Percentiles rank a stretch among this genome's conserved stretches.
phyloP scores from a whole-genome alignment of 192 early-diverging fungal genomes.

The Coemansia sp. region DNA sequence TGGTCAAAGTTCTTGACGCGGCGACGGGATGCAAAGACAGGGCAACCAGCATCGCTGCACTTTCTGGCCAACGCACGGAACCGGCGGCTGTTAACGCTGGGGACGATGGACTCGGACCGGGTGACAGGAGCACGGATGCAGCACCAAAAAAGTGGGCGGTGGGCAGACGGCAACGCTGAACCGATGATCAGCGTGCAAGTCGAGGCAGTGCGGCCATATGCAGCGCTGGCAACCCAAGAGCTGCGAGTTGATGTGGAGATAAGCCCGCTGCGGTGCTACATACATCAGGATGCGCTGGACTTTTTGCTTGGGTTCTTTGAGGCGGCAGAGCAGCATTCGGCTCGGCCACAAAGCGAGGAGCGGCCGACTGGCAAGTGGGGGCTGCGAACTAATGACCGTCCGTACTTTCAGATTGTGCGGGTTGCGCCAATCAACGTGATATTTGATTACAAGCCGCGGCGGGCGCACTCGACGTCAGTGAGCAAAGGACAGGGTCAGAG shows the following conservation, averaged over 20 bases:
- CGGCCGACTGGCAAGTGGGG: slow-evolving; percentile 6
- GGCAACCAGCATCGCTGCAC: slow-evolving; percentile 43
- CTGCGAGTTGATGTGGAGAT: slow-evolving; percentile 60
- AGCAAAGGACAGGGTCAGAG: neutral
- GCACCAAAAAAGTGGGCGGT: slow-evolving; percentile 35
- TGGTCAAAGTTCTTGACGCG: slow-evolving; percentile 56
- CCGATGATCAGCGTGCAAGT: slow-evolving; percentile 42
- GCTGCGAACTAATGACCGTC: slow-evolving; percentile 16
- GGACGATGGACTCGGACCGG: slow-evolving; percentile 43
- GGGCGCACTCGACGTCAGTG: slow-evolving; percentile 63
- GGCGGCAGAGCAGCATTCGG: slow-evolving; percentile 18
- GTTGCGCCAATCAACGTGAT: slow-evolving; percentile 77
- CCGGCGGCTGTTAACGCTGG: slow-evolving; percentile 44
- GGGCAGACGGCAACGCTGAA: slow-evolving; percentile 41
- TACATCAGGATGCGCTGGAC: slow-evolving; percentile 90
- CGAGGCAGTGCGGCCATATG: slow-evolving; percentile 52
- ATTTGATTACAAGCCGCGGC: slow-evolving; percentile 97
- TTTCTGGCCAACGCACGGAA: slow-evolving; percentile 45
- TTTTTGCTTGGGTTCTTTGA: slow-evolving; percentile 82
- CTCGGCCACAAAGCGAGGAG: neutral
- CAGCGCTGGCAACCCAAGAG: slow-evolving; percentile 39
- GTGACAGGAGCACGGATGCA: slow-evolving; percentile 39
- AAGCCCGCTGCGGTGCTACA: slow-evolving; percentile 80
- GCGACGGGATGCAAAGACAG: slow-evolving; percentile 43
- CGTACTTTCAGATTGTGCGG: slow-evolving; percentile 62